Conservation (phyloP, 306 rosid genomes). For the Vigna nakashimae region DNA sequence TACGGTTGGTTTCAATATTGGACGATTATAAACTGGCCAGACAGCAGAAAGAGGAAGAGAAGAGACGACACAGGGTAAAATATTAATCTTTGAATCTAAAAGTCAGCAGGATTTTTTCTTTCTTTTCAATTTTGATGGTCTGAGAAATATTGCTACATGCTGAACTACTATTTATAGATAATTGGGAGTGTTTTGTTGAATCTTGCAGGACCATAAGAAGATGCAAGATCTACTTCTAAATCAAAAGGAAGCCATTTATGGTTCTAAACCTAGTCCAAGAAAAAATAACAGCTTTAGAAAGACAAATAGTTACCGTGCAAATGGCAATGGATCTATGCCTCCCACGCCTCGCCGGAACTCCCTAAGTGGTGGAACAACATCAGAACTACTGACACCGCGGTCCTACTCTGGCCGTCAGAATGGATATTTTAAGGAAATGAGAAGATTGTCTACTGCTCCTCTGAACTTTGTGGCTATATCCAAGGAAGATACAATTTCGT, state of each 20-base stretch:
- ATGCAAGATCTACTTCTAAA: slow-evolving; percentile 91
- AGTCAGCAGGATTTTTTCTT: not conserved
- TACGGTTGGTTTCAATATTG: slow-evolving; percentile 75
- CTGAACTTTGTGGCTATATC: slow-evolving; percentile 85
- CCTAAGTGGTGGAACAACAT: slow-evolving; percentile 69
- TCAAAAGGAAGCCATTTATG: slow-evolving; percentile 88
- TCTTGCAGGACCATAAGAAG: slow-evolving; percentile 90
- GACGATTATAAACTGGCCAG: slow-evolving; percentile 93
- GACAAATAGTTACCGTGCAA: slow-evolving; percentile 72
- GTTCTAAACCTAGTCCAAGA: slow-evolving; percentile 94
- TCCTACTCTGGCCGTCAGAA: slow-evolving; percentile 93
- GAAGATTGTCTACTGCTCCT: slow-evolving; percentile 87
- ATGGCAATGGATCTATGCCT: slow-evolving; percentile 89
- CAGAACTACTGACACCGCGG: slow-evolving; percentile 84
- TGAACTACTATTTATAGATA: slow-evolving; percentile 8
- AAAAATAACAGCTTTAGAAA: slow-evolving; percentile 84
- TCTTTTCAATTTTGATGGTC: not conserved
- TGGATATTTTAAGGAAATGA: slow-evolving; percentile 85
- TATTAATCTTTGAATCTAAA: too few relatives aligned
- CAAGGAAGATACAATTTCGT: slow-evolving; percentile 94
- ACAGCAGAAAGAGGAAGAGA: slow-evolving; percentile 85
- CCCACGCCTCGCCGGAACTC: slow-evolving; percentile 94
- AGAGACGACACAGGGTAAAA: slow-evolving; percentile 77
- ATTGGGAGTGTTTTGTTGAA: slow-evolving; percentile 18
- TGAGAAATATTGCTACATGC: slow-evolving; percentile 5